Evolutionary conservation across 805 yeast species (phyloP), one percentile per base, ranked within the genome.

Genomic region (Torulaspora microellipsoides): DNA sequence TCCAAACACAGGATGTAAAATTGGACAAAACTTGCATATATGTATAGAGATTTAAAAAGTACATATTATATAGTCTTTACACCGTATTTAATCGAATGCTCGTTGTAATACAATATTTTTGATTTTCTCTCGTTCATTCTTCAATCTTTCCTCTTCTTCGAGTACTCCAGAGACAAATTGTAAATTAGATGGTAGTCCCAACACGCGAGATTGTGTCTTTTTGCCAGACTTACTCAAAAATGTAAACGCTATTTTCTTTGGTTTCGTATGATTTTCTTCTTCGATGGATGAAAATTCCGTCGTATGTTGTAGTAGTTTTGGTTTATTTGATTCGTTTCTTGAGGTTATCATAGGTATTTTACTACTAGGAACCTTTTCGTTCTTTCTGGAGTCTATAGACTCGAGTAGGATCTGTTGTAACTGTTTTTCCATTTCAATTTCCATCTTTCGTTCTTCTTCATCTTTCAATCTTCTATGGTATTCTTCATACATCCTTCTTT

Each of bases 201-300:
- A 56, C 28, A 66, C 70, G 38, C 72, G 71, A 1, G 76, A 64
- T 31, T 65, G 61, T 2, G 70, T 62, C 47, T 67, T 72, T 53
- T 73, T 74, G 15, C 81, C 84, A 23, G 70, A 62, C 51, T 72
- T 78, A 8, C 83, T 75, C 41, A 83, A 59, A 42, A 83, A 69
- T 3, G 77, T 74, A 58, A 82, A 82, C 11, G 75, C 59, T 25
- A 74, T 64, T 43, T 56, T 61, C 28, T 55, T 51, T 14, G 54
- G 47, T 15, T 17, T 12, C 15, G 31, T 6, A 29, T 12, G 15
- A 29, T 29, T 29, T 6, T 29, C 14, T 3, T 29, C 31, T 6
- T n/a, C 15, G 8, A 29, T 29, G 14, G 31, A 29, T n/a, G 31
- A 29, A 29, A 8, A 7, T n/a, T 14, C n/a, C 15, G 13, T 13